Percentiles rank a stretch among this genome's conserved stretches.
phyloP scores from a whole-genome alignment of 1,284 basidiomycete genomes.

The Puccinia triticina region DNA sequence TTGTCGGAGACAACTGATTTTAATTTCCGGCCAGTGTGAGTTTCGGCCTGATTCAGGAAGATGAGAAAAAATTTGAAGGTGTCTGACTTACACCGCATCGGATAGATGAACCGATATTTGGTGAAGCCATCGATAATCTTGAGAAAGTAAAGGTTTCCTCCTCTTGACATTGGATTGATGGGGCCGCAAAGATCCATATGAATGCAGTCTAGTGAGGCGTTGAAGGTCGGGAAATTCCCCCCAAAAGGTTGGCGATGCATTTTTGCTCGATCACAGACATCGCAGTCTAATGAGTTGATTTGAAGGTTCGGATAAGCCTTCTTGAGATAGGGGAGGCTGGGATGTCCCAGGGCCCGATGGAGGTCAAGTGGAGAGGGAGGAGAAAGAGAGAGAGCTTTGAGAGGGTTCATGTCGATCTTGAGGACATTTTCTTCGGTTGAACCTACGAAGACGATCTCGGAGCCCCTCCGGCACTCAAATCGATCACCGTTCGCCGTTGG shows the following conservation, averaged over 20 bases:
- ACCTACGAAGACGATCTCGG: background rate
- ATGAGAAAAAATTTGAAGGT: background rate
- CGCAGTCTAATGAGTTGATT: background rate
- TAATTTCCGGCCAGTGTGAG: background rate
- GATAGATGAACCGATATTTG: background rate
- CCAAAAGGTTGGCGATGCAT: background rate
- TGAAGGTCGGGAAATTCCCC: background rate
- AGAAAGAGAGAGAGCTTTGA: background rate
- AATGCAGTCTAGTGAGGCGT: background rate
- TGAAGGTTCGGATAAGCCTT: background rate
- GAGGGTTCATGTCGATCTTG: background rate
- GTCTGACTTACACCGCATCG: background rate
- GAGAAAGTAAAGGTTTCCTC: background rate
- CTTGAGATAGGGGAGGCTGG: background rate
- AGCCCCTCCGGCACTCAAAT: background rate
- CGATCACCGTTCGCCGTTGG: background rate
- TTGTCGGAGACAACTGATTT: conserved; percentile 56
- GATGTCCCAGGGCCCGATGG: background rate
- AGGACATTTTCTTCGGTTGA: background rate
- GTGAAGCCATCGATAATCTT: background rate
- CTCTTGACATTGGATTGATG: background rate
- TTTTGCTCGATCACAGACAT: background rate
- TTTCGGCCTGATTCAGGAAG: background rate
- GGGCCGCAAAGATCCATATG: background rate
- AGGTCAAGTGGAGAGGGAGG: background rate